Evolutionary conservation across 2,329 filamentous ascomycete species (phyloP).

Genomic region (Aspergillus sp.): DNA sequence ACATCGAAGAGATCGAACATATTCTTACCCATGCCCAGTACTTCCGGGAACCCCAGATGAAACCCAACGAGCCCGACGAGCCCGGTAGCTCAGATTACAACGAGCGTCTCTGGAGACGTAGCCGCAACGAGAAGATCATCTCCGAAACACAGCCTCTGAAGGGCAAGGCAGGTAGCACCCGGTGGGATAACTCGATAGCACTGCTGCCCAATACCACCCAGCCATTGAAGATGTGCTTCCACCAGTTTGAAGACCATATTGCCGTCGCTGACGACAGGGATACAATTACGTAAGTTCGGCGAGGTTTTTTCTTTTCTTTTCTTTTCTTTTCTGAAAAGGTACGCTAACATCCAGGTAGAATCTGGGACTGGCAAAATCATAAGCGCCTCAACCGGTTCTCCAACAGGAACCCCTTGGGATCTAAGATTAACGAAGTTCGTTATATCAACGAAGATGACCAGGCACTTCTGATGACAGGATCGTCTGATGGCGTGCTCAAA

Average conservation of each 20-base stretch:
- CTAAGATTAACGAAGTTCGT: slow-evolving; percentile 88
- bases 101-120: slow-evolving; percentile 85
- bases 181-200: slow-evolving; percentile 80
- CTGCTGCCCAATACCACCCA: slow-evolving; percentile 88
- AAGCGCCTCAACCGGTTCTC: slow-evolving; percentile 79
- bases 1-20: slow-evolving; percentile 14
- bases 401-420: slow-evolving; percentile 88
- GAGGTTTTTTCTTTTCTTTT: not conserved
- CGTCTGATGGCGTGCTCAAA: slow-evolving; percentile 90
- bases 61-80: slow-evolving; percentile 90
- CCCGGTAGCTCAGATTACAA: slow-evolving; percentile 97
- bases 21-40: slow-evolving; percentile 55
- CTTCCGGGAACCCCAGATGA: slow-evolving; percentile 98
- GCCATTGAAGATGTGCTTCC: slow-evolving; percentile 89
- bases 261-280: slow-evolving; percentile 92
- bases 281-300: slow-evolving; percentile 63
- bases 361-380: slow-evolving; percentile 91
- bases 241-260: slow-evolving; percentile 96
- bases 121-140: slow-evolving; percentile 89
- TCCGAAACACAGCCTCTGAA: slow-evolving; percentile 92
- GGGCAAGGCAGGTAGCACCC: slow-evolving; percentile 76
- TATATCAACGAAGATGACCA: slow-evolving; percentile 99
- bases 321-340: not conserved
- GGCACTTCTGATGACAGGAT: slow-evolving; percentile 89
- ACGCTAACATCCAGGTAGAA: slow-evolving; percentile 38